Conservation (phyloP, 768 basidiomycete species). For the Lactarius vividus region DNA sequence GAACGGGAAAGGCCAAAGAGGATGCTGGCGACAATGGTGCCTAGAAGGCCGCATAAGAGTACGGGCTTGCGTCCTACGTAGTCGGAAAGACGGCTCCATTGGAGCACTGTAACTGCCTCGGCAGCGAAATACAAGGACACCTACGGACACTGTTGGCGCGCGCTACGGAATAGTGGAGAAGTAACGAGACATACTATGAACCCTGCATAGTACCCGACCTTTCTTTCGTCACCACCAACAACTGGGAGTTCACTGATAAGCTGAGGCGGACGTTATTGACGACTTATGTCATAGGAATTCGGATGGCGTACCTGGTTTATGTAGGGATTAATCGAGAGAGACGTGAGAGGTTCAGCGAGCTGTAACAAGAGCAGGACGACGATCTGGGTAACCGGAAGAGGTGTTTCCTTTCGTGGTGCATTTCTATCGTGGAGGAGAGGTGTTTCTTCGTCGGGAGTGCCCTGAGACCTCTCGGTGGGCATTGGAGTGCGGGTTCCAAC, state of each 20-base stretch:
- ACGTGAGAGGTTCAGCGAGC: not conserved
- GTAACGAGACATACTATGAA: slow-evolving; percentile 40
- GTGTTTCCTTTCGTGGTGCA: not conserved
- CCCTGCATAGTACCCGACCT: slow-evolving; percentile 52
- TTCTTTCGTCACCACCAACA: slow-evolving; percentile 43
- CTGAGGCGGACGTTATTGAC: slow-evolving; percentile 29
- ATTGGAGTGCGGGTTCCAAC: slow-evolving; percentile 37
- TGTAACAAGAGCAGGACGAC: not conserved
- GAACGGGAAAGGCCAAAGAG: slow-evolving; percentile 39
- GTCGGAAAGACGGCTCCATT: slow-evolving; percentile 49
- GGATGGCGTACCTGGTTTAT: slow-evolving; percentile 43
- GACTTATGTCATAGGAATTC: not conserved
- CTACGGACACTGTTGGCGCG: slow-evolving; percentile 29
- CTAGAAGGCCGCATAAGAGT: slow-evolving; percentile 39
- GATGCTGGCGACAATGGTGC: slow-evolving; percentile 35
- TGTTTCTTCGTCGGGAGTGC: not conserved
- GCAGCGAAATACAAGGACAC: slow-evolving; percentile 48
- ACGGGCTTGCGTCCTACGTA: slow-evolving; percentile 49
- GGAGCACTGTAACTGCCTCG: slow-evolving; percentile 44
- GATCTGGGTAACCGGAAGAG: not conserved
- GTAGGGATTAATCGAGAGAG: slow-evolving; percentile 37
- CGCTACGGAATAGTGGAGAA: not conserved
- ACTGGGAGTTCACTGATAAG: slow-evolving; percentile 43
- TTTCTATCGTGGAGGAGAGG: not conserved
- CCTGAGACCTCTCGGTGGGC: not conserved